phyloP scores from a whole-genome alignment of 2,329 filamentous ascomycete genomes.

The Aspergillus uvarum region DNA sequence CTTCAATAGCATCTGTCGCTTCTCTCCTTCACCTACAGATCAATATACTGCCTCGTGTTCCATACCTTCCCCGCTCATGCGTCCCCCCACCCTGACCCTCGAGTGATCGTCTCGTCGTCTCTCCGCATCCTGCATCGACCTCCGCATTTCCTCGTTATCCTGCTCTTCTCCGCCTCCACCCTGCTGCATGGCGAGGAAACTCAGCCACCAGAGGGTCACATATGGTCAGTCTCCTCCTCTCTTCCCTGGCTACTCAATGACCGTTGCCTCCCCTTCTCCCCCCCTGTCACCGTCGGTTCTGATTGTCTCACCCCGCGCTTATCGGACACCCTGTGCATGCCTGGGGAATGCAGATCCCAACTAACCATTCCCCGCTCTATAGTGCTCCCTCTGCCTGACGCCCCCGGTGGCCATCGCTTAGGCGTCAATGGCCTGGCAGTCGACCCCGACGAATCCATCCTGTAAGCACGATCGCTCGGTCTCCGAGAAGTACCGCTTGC shows the following conservation, averaged over 20 bases:
- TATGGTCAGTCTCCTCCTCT: conserved; percentile 56
- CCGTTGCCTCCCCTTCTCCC: not conserved
- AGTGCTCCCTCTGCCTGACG: conserved; percentile 73
- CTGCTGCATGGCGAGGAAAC: conserved; percentile 63
- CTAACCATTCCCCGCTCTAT: conserved; percentile 14
- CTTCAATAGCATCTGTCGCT: not conserved
- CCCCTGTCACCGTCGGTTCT: not conserved
- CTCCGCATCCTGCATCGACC: conserved; percentile 22
- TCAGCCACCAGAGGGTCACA: conserved; percentile 65
- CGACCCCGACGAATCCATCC: conserved; percentile 75
- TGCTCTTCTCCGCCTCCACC: conserved; percentile 19
- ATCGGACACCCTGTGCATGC: conserved; percentile 6
- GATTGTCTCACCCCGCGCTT: conserved; percentile 5
- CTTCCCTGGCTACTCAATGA: not conserved
- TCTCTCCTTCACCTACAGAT: not conserved
- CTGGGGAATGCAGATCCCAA: not conserved
- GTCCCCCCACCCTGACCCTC: conserved; percentile 10
- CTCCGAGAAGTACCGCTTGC: not conserved
- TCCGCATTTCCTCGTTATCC: conserved; percentile 20
- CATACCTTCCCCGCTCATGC: not conserved
- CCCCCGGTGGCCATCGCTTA: conserved; percentile 80
- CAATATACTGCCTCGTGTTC: not conserved
- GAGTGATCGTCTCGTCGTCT: conserved; percentile 18
- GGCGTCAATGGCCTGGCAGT: conserved; percentile 94
- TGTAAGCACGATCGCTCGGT: conserved; percentile 59